Conservation (phyloP, 352 stramenopile genomes). For the Phytophthora litchii region DNA sequence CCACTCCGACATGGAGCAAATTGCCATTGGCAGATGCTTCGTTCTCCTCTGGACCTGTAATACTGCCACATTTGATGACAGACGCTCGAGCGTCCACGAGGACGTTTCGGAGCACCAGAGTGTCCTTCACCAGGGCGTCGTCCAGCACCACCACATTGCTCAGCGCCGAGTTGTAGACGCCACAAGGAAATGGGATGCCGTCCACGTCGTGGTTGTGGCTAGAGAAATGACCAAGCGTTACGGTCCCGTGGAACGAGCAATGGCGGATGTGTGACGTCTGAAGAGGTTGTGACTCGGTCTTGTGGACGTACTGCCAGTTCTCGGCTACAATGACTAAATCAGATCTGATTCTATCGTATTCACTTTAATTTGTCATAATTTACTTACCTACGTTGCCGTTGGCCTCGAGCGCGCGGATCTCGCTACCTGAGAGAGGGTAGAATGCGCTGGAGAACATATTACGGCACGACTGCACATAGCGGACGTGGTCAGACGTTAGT, state of each 20-base stretch:
- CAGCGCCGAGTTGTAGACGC: slow-evolving; percentile 74
- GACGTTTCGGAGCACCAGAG: slow-evolving; percentile 51
- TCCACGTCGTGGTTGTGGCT: slow-evolving; percentile 47
- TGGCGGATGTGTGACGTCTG: slow-evolving; percentile 54
- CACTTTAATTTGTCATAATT: not conserved
- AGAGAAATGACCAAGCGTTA: slow-evolving; percentile 66
- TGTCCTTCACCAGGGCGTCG: slow-evolving; percentile 79
- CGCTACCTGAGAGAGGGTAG: slow-evolving; percentile 47
- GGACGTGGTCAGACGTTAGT: slow-evolving; percentile 37
- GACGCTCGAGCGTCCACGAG: slow-evolving; percentile 54
- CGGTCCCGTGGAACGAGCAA: slow-evolving; percentile 69
- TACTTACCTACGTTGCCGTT: slow-evolving; percentile 68
- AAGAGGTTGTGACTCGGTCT: slow-evolving; percentile 37
- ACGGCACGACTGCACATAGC: slow-evolving; percentile 30
- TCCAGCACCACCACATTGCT: slow-evolving; percentile 69
- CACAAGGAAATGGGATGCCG: slow-evolving; percentile 56
- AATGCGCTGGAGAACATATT: slow-evolving; percentile 23
- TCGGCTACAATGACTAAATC: slow-evolving; percentile 44
- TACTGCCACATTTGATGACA: slow-evolving; percentile 71
- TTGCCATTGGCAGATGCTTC: slow-evolving; percentile 58
- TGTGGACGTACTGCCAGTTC: slow-evolving; percentile 65
- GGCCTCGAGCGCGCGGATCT: slow-evolving; percentile 58
- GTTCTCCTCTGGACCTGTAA: slow-evolving; percentile 37
- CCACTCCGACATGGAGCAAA: slow-evolving; percentile 78
- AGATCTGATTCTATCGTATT: slow-evolving; percentile 14